These are phyloP conservation scores for Turritis glabra DNA, from an alignment of 345 rosid genomes.

Conservation along the genomic window DNA sequence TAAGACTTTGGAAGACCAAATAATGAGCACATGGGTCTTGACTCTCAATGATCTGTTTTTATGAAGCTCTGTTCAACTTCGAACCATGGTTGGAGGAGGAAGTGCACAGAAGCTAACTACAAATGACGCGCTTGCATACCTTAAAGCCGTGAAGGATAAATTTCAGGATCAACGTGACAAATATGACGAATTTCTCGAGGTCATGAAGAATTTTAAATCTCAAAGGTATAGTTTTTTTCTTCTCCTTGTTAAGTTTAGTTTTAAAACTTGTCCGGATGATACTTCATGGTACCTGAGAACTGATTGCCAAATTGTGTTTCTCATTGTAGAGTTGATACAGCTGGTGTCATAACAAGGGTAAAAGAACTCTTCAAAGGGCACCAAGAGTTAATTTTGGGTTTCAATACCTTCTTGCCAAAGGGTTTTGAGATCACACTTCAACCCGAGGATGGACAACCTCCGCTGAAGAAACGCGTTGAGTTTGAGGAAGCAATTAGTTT, in stretches of 20 bases:
- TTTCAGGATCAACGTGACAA: slow-evolving; percentile 75
- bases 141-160: slow-evolving; percentile 78
- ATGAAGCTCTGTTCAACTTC: slow-evolving; percentile 66
- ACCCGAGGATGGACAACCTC: slow-evolving; percentile 60
- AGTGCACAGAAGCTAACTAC: slow-evolving; percentile 66
- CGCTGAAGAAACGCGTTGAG: slow-evolving; percentile 80
- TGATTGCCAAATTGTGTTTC: background rate
- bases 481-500: slow-evolving; percentile 88
- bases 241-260: background rate
- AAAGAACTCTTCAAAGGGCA: slow-evolving; percentile 89
- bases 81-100: slow-evolving; percentile 47
- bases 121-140: slow-evolving; percentile 86
- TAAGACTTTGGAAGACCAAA: background rate
- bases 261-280: background rate
- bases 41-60: background rate
- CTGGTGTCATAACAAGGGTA: slow-evolving; percentile 83
- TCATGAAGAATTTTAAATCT: slow-evolving; percentile 90
- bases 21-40: too few relatives aligned
- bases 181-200: slow-evolving; percentile 84
- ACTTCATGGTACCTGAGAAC: background rate
- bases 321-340: slow-evolving; percentile 67
- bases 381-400: slow-evolving; percentile 77
- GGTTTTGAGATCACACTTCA: slow-evolving; percentile 85
- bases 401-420: slow-evolving; percentile 90
- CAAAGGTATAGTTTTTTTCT: slow-evolving; percentile 50